Evolutionary conservation across 2,329 filamentous ascomycete species (phyloP).

Genomic region (Xylaria sp.): DNA sequence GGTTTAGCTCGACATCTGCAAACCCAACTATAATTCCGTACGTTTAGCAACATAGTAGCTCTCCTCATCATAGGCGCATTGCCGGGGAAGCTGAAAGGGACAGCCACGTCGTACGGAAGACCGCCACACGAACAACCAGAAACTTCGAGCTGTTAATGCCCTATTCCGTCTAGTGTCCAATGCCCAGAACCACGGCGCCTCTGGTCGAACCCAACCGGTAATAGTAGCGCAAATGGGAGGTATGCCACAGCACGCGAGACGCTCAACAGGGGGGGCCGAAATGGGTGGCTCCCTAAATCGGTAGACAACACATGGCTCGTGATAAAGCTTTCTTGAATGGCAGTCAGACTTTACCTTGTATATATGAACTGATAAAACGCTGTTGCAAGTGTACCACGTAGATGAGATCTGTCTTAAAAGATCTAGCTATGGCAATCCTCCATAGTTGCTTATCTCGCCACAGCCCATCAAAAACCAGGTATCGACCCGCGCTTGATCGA

Average conservation of each 20-base stretch:
- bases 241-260: not conserved
- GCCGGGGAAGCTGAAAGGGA: not conserved
- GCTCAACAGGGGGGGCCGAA: not conserved
- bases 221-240: not conserved
- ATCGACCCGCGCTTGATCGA: slow-evolving; percentile 4
- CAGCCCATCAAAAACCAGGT: slow-evolving; percentile 14
- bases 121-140: not conserved
- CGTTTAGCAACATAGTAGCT: not conserved
- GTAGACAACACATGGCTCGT: slow-evolving; percentile 10
- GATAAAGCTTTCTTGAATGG: slow-evolving; percentile 10
- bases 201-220: not conserved
- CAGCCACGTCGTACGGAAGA: not conserved
- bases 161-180: not conserved
- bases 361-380: slow-evolving; percentile 27
- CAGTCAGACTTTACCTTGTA: slow-evolving; percentile 34
- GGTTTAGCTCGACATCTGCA: not conserved
- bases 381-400: slow-evolving; percentile 26
- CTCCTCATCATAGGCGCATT: not conserved
- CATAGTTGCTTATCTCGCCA: slow-evolving; percentile 19
- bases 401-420: slow-evolving; percentile 28
- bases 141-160: slow-evolving; percentile 3
- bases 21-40: slow-evolving; percentile 1
- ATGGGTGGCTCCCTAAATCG: not conserved
- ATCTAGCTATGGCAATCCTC: slow-evolving; percentile 27
- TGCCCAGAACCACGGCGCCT: not conserved